phyloP scores from a whole-genome alignment of 495 filamentous ascomycete genomes.

The Massariosphaeria phaeospora region DNA sequence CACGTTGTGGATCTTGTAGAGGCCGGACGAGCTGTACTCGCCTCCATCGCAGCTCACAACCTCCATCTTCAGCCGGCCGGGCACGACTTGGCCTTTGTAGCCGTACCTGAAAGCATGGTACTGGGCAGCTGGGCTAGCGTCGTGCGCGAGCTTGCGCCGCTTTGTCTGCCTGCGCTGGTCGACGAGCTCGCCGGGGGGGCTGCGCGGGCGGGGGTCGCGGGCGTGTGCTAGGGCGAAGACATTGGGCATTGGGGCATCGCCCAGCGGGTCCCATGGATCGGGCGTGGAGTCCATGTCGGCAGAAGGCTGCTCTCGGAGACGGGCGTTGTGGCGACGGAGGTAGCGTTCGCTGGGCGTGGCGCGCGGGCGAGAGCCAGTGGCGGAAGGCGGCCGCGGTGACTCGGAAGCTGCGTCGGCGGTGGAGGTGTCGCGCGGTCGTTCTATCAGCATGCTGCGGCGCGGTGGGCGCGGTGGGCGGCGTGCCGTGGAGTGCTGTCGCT shows the following conservation, averaged over 20 bases:
- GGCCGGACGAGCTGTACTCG: conserved; percentile 43
- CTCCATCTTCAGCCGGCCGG: conserved; percentile 76
- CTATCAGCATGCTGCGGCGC: too few relatives aligned
- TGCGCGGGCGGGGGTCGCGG: conserved; percentile 9
- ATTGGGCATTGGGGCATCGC: background rate
- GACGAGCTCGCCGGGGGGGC: conserved; percentile 12
- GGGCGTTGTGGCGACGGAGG: conserved; percentile 20
- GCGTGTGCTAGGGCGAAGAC: background rate
- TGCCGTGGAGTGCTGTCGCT: background rate
- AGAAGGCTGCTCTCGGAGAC: conserved; percentile 5
- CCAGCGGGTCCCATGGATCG: conserved; percentile 5
- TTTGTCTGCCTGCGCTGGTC: conserved; percentile 46
- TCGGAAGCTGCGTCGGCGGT: background rate
- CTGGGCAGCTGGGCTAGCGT: conserved; percentile 46
- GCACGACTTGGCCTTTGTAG: conserved; percentile 74
- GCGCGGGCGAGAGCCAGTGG: conserved; percentile 12
- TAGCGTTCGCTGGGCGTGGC: conserved; percentile 26
- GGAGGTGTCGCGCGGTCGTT: too few relatives aligned
- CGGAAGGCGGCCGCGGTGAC: background rate
- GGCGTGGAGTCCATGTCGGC: conserved; percentile 5
- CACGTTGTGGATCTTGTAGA: conserved; percentile 72
- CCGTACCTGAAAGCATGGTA: conserved; percentile 68
- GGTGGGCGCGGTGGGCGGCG: conserved; percentile 9
- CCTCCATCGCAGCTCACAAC: conserved; percentile 87
- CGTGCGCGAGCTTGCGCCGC: conserved; percentile 68